Evolutionary conservation across 2,329 filamentous ascomycete genomes (phyloP).

Genomic region (Fusarium anthophilum): DNA sequence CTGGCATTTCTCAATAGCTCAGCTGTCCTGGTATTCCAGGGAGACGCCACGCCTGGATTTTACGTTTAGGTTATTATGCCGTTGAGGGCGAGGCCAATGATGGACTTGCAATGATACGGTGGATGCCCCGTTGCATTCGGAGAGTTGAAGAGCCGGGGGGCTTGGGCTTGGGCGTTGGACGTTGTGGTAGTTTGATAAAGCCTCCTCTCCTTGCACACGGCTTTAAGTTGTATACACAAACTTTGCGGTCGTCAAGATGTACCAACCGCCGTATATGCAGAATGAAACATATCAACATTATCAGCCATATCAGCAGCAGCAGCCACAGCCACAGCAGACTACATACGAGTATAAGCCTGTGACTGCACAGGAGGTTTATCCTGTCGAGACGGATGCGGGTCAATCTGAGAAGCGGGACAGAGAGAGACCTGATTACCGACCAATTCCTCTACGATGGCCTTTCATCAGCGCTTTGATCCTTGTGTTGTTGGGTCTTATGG

Average conservation of each 20-base stretch:
- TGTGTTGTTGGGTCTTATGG: conserved; percentile 15
- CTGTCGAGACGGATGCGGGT: conserved; percentile 1
- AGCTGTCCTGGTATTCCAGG: conserved; percentile 3
- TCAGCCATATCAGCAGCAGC: background rate
- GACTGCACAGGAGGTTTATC: conserved; percentile 6
- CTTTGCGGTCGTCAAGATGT: background rate
- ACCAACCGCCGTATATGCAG: conserved; percentile 19
- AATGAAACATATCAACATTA: background rate
- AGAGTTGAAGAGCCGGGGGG: conserved; percentile 10
- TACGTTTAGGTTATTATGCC: background rate
- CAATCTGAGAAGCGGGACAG: background rate
- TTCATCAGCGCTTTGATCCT: conserved; percentile 23
- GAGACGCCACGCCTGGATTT: conserved; percentile 11
- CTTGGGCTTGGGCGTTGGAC: background rate
- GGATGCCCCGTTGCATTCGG: background rate
- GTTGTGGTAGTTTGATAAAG: conserved; percentile 17
- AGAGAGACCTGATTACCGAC: conserved; percentile 31
- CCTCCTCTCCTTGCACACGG: background rate
- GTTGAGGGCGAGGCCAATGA: conserved; percentile 3
- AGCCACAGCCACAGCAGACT: background rate
- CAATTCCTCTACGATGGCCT: conserved; percentile 29
- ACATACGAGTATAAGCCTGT: conserved; percentile 27
- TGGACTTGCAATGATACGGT: background rate
- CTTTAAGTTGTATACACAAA: background rate
- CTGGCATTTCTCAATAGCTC: background rate